Percentiles rank a stretch among this genome's conserved stretches.
These are phyloP conservation scores for Trametes sp. DNA, from an alignment of 1,284 basidiomycete species.

Conservation along the genomic window DNA sequence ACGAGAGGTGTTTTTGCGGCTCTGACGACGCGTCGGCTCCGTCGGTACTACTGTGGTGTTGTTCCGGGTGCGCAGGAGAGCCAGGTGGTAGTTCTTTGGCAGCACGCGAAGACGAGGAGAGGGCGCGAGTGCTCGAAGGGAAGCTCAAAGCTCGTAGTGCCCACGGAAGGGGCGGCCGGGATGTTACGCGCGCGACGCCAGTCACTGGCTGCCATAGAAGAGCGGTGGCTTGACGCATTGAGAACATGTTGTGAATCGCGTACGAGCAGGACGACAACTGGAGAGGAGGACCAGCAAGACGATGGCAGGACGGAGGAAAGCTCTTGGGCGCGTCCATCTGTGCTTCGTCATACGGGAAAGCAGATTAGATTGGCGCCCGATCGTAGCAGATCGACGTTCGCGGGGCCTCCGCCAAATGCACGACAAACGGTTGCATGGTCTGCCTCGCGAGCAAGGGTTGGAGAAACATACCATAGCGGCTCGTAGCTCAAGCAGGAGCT, in stretches of 20 bases:
- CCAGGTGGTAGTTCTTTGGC: background rate
- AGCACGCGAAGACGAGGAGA: background rate
- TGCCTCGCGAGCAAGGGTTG: background rate
- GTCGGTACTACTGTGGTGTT: too few species aligned
- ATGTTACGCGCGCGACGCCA: background rate
- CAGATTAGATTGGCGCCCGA: background rate
- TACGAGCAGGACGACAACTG: background rate
- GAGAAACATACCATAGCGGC: too few species aligned
- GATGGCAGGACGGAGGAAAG: too few species aligned
- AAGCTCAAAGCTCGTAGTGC: background rate
- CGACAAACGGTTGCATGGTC: background rate
- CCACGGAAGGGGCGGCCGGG: conserved; percentile 1
- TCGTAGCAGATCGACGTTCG: background rate
- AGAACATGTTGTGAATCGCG: conserved; percentile 2
- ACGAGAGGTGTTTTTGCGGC: conserved; percentile 27
- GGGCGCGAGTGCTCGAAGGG: conserved; percentile 1
- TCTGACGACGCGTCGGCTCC: conserved; percentile 9
- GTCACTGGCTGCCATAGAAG: conserved; percentile 13
- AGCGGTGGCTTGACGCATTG: conserved; percentile 11
- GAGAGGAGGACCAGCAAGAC: background rate
- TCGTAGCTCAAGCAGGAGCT: too few species aligned
- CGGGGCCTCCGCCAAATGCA: background rate
- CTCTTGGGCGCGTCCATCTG: too few species aligned
- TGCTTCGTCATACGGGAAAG: conserved; percentile 1
- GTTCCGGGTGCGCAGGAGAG: too few species aligned